Evolutionary conservation across 2,329 filamentous ascomycete species (phyloP).

Genomic region (Epichloe sylvatica): DNA sequence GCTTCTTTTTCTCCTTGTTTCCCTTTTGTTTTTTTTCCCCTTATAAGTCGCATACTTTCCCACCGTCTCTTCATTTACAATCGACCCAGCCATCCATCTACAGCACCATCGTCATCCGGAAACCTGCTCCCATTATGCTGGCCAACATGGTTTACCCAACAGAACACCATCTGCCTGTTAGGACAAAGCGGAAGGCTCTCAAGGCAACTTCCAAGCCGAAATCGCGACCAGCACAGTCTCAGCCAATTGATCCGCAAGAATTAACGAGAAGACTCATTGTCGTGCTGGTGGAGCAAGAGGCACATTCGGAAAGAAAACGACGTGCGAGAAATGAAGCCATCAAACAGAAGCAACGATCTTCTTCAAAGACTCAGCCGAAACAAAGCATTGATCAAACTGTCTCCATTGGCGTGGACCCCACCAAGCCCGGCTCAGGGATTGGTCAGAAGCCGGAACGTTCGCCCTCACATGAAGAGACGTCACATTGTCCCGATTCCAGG

Average conservation of each 20-base stretch:
- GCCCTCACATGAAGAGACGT: neutral
- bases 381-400: neutral
- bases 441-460: neutral
- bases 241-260: slow-evolving; percentile 39
- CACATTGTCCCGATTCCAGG: slow-evolving; percentile 2
- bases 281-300: slow-evolving; percentile 37
- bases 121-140: slow-evolving; percentile 4
- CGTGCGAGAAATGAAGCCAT: slow-evolving; percentile 15
- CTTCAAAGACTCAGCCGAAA: neutral
- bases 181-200: neutral
- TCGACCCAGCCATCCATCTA: neutral
- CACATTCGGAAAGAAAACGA: slow-evolving; percentile 22
- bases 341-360: slow-evolving; percentile 4
- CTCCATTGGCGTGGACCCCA: neutral
- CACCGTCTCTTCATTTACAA: neutral
- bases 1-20: neutral
- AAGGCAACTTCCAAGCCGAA: slow-evolving; percentile 2
- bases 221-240: slow-evolving; percentile 12
- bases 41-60: neutral
- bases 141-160: slow-evolving; percentile 4
- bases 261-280: slow-evolving; percentile 36
- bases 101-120: neutral
- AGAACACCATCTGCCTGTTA: slow-evolving; percentile 2
- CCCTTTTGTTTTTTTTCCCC: neutral
- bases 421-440: neutral